Percentiles rank a stretch among this genome's conserved stretches.
Evolutionary conservation across 2,329 filamentous ascomycete species (phyloP).

Genomic region (Cladosporium halotolerans): DNA sequence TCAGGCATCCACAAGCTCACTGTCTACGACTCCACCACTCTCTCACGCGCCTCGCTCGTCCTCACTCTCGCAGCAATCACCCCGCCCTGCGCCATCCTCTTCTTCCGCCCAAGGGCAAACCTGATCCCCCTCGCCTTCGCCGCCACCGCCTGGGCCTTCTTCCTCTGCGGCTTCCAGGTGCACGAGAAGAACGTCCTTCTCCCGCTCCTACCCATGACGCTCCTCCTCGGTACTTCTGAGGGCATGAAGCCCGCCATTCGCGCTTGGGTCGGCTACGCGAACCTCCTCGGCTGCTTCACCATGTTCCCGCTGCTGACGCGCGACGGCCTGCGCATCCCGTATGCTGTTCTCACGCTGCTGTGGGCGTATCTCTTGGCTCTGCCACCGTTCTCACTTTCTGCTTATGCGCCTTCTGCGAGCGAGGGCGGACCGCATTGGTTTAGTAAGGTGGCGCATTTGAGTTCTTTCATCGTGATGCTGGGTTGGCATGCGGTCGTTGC

Average conservation of each 20-base stretch:
- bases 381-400: conserved; percentile 66
- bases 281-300: conserved; percentile 83
- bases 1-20: conserved; percentile 70
- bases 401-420: conserved; percentile 48
- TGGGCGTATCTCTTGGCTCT: conserved; percentile 90
- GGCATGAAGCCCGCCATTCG: conserved; percentile 71
- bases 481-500: conserved; percentile 74
- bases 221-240: conserved; percentile 71
- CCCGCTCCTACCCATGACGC: conserved; percentile 86
- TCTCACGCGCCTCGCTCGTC: conserved; percentile 69
- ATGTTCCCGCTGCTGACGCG: conserved; percentile 85
- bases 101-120: conserved; percentile 69
- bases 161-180: conserved; percentile 94
- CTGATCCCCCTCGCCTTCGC: conserved; percentile 75
- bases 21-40: conserved; percentile 60
- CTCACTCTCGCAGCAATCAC: conserved; percentile 71
- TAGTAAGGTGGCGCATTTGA: conserved; percentile 62
- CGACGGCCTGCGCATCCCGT: conserved; percentile 78
- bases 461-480: conserved; percentile 71
- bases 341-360: conserved; percentile 73
- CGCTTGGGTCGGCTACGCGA: conserved; percentile 94
- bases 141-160: conserved; percentile 90
- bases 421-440: conserved; percentile 18
- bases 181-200: conserved; percentile 96
- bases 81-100: conserved; percentile 72